These are phyloP conservation scores for Cladosporium colombiae DNA, from an alignment of 2,329 filamentous ascomycete species.

Conservation along the genomic window DNA sequence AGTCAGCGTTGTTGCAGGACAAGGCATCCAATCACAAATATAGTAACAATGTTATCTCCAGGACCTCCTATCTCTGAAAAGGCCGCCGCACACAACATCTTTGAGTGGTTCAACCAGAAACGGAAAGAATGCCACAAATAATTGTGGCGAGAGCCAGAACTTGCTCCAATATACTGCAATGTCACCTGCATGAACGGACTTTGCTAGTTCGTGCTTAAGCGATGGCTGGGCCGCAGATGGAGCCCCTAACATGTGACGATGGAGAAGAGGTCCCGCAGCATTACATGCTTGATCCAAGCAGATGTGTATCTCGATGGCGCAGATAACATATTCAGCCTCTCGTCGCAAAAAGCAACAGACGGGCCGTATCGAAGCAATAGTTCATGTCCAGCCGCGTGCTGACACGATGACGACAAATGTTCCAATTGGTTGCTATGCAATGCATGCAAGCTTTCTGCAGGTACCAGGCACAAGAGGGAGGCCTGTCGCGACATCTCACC, in stretches of 20 bases:
- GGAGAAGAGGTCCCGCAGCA: not conserved
- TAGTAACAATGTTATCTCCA: not conserved
- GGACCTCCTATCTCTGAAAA: too few relatives aligned
- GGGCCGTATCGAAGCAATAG: not conserved
- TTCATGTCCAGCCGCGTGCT: constrained; percentile 6
- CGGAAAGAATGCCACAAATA: not conserved
- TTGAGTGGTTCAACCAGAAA: not conserved
- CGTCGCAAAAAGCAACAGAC: not conserved
- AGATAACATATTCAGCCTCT: not conserved
- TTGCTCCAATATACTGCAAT: constrained; percentile 1
- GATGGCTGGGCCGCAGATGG: not conserved
- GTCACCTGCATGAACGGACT: constrained; percentile 2
- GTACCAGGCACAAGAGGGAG: constrained; percentile 14
- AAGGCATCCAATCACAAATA: not conserved
- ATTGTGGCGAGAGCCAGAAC: not conserved
- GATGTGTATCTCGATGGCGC: not conserved
- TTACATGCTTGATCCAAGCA: not conserved
- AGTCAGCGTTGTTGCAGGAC: not conserved
- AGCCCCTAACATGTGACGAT: not conserved
- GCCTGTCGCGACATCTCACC: constrained; percentile 6
- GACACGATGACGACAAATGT: constrained; percentile 18
- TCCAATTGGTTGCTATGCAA: constrained; percentile 17
- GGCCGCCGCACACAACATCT: not conserved
- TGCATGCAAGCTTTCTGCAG: constrained; percentile 16
- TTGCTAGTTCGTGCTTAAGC: not conserved